A percentile compares a stretch with the other conserved stretches of the same genome.
These are phyloP conservation scores for Coemansia sp. DNA, from an alignment of 192 early-diverging fungal species.

Conservation along the genomic window DNA sequence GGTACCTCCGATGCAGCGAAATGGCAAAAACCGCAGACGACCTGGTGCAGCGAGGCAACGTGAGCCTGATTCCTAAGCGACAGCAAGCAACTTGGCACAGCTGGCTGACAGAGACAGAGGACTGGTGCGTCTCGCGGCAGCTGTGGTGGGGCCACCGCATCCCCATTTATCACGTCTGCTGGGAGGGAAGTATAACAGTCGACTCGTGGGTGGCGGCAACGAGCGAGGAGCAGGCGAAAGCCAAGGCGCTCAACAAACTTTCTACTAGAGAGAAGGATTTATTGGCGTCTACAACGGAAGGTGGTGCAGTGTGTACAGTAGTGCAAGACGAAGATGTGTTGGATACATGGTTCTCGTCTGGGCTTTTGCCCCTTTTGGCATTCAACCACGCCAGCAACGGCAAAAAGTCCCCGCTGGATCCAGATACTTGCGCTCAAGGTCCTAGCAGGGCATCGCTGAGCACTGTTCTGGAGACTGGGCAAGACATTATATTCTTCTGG, in stretches of 20 bases:
- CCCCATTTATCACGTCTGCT: conserved; percentile 80
- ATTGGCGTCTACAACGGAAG: not conserved
- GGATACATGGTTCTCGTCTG: conserved; percentile 99
- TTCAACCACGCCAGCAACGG: conserved; percentile 54
- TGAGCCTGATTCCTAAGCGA: conserved; percentile 71
- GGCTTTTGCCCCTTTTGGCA: conserved; percentile 83
- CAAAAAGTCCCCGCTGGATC: conserved; percentile 23
- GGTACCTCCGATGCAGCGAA: conserved; percentile 86
- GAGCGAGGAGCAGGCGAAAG: conserved; percentile 29
- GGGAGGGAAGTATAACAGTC: conserved; percentile 31
- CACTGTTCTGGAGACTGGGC: conserved; percentile 88
- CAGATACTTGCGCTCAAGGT: not conserved
- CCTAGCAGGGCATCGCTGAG: conserved; percentile 54
- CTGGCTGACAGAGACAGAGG: conserved; percentile 87
- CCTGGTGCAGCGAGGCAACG: conserved; percentile 62
- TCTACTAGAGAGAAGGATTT: not conserved
- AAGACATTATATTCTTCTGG: conserved; percentile 99
- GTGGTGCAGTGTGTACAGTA: not conserved
- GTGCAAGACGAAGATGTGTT: conserved; percentile 83
- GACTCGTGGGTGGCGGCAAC: conserved; percentile 46
- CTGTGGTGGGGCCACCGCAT: conserved; percentile 98
- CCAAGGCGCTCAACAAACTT: conserved; percentile 34
- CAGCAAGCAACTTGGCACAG: conserved; percentile 83
- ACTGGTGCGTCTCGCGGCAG: conserved; percentile 98
- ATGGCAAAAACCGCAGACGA: conserved; percentile 72